Percentiles rank a stretch among this genome's conserved stretches.
Evolutionary conservation across 345 rosid species (phyloP).

Genomic region (Cardamine occulta): DNA sequence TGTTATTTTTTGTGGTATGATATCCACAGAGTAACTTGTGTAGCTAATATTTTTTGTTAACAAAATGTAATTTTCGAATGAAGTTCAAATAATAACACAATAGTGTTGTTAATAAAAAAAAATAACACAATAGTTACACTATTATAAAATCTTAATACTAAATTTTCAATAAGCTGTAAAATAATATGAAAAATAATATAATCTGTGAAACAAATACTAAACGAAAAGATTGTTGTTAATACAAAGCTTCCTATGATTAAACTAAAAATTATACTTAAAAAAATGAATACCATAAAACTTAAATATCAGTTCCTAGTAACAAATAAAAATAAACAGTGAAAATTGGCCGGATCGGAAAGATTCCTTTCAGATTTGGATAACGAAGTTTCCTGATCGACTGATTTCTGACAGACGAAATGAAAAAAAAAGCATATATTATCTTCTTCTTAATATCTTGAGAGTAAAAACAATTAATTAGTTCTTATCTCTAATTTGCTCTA

Average conservation of each 20-base stretch:
- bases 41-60: no score
- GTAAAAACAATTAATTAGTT: constrained; percentile 4
- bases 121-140: no score
- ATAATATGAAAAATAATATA: not conserved
- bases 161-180: no score
- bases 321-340: constrained; percentile 1
- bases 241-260: not conserved
- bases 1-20: not conserved
- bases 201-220: not conserved
- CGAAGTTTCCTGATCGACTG: constrained; percentile 8
- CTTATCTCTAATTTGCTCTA: constrained; percentile 9
- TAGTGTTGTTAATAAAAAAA: no score
- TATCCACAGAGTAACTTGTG: not conserved
- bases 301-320: not conserved
- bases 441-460: not conserved
- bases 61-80: no score
- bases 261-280: not conserved
- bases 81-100: no score
- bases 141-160: not conserved
- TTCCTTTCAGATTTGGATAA: constrained; percentile 6
- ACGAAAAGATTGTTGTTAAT: not conserved
- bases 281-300: not conserved
- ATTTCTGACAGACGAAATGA: not conserved
- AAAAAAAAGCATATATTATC: not conserved
- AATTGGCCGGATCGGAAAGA: constrained; percentile 20